phyloP scores from a whole-genome alignment of 495 filamentous ascomycete species.

The Alectoria sarmentosa region DNA sequence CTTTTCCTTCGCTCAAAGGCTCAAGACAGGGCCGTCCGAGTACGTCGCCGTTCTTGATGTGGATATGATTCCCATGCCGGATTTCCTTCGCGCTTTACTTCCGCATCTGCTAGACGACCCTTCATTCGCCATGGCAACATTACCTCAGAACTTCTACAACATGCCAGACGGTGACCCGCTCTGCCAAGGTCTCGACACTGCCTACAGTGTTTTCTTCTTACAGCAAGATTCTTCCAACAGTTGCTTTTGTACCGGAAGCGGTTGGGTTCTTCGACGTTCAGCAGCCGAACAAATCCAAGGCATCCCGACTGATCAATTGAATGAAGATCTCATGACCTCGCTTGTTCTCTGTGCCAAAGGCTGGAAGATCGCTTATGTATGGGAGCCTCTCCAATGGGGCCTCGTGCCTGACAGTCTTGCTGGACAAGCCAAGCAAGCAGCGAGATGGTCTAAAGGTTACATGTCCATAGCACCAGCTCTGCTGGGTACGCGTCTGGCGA shows the following conservation, averaged over 20 bases:
- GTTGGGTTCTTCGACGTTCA: constrained; percentile 40
- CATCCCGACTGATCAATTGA: constrained; percentile 44
- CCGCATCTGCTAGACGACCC: constrained; percentile 11
- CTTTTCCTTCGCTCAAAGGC: too few species aligned
- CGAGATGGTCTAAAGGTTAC: constrained; percentile 34
- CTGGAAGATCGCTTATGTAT: constrained; percentile 40
- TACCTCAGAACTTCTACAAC: constrained; percentile 45
- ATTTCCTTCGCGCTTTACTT: not conserved
- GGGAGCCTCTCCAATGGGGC: constrained; percentile 47
- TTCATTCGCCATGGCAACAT: constrained; percentile 29
- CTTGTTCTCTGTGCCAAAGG: constrained; percentile 38
- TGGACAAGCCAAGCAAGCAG: constrained; percentile 44
- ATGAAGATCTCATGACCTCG: constrained; percentile 46
- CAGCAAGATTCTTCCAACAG: constrained; percentile 26
- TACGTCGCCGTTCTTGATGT: too few species aligned
- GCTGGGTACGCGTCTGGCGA: not conserved
- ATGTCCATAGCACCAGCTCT: not conserved
- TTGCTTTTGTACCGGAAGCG: constrained; percentile 40
- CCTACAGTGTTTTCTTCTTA: constrained; percentile 36
- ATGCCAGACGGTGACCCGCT: constrained; percentile 43
- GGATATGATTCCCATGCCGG: too few species aligned
- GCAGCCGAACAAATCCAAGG: constrained; percentile 41
- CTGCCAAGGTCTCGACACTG: constrained; percentile 36
- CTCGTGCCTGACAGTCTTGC: constrained; percentile 44
- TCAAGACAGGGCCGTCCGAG: too few species aligned